phyloP scores from a whole-genome alignment of 441 rosid species.

The Pelargonium australe region DNA sequence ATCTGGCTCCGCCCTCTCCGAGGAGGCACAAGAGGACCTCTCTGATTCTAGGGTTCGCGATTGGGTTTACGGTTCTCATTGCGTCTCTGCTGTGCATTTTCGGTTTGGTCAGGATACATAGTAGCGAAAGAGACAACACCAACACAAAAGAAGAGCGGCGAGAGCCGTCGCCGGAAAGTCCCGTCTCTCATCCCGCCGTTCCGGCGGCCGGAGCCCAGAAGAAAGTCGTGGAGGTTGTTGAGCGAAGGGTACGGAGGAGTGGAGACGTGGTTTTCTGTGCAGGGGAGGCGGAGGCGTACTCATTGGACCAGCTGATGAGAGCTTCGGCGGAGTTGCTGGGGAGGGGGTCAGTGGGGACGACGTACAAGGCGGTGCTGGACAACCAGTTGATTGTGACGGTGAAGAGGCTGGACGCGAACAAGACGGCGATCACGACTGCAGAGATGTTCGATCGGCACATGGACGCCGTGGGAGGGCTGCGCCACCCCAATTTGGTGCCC shows the following conservation, averaged over 20 bases:
- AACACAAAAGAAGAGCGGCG: conserved; percentile 20
- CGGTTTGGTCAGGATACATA: conserved; percentile 35
- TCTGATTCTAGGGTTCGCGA: conserved; percentile 40
- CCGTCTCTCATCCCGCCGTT: not conserved
- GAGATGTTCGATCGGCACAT: conserved; percentile 56
- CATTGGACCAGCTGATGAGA: conserved; percentile 75
- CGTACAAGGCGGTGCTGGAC: conserved; percentile 74
- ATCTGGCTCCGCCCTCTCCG: conserved; percentile 36
- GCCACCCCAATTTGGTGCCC: conserved; percentile 76
- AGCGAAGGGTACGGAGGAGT: conserved; percentile 23
- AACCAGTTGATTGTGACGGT: conserved; percentile 61
- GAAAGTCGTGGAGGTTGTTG: conserved; percentile 29
- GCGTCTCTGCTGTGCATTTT: conserved; percentile 33
- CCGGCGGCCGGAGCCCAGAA: conserved; percentile 10
- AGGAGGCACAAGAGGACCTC: conserved; percentile 30
- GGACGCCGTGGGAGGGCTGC: conserved; percentile 61
- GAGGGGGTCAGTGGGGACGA: conserved; percentile 66
- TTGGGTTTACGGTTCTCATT: conserved; percentile 42
- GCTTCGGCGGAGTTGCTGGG: conserved; percentile 87
- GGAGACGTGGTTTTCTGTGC: conserved; percentile 64
- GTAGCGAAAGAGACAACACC: conserved; percentile 15
- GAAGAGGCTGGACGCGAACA: conserved; percentile 65
- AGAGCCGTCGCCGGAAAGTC: conserved; percentile 24
- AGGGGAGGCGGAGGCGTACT: conserved; percentile 50
- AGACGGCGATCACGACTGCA: conserved; percentile 39